phyloP scores from a whole-genome alignment of 1,139 yeast genomes.

The Entelexis sorbosivorans region DNA sequence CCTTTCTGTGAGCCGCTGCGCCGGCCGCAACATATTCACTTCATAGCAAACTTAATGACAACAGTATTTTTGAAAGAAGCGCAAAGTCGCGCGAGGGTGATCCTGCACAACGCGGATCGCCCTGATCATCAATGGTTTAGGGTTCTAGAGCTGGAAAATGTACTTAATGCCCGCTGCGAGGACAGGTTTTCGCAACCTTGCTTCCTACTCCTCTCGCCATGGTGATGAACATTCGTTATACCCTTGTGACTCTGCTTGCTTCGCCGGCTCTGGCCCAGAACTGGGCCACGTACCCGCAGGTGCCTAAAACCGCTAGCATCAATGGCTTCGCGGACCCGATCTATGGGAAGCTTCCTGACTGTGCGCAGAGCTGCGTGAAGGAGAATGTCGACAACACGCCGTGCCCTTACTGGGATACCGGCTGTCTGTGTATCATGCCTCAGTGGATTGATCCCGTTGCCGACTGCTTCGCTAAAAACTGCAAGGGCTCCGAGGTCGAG shows the following conservation, averaged over 20 bases:
- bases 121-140: not conserved
- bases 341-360: not conserved
- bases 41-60: too few relatives aligned
- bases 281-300: conserved; percentile 5
- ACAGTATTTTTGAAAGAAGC: too few relatives aligned
- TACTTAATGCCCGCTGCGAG: not conserved
- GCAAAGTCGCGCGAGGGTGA: not conserved
- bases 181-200: not conserved
- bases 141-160: not conserved
- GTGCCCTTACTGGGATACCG: conserved; percentile 9
- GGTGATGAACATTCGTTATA: not conserved
- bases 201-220: not conserved
- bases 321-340: conserved; percentile 7
- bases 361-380: conserved; percentile 4
- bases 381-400: conserved; percentile 1
- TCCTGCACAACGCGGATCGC: not conserved
- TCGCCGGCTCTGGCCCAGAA: not conserved
- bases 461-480: conserved; percentile 5
- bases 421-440: conserved; percentile 6
- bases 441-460: conserved; percentile 5
- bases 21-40: too few relatives aligned
- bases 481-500: conserved; percentile 1
- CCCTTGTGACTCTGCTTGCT: not conserved
- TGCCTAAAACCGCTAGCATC: conserved; percentile 6
- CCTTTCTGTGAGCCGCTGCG: too few relatives aligned